A percentile compares a stretch with the other conserved stretches of the same genome.
phyloP scores from a whole-genome alignment of 2,329 filamentous ascomycete genomes.

The Alternaria sp. region DNA sequence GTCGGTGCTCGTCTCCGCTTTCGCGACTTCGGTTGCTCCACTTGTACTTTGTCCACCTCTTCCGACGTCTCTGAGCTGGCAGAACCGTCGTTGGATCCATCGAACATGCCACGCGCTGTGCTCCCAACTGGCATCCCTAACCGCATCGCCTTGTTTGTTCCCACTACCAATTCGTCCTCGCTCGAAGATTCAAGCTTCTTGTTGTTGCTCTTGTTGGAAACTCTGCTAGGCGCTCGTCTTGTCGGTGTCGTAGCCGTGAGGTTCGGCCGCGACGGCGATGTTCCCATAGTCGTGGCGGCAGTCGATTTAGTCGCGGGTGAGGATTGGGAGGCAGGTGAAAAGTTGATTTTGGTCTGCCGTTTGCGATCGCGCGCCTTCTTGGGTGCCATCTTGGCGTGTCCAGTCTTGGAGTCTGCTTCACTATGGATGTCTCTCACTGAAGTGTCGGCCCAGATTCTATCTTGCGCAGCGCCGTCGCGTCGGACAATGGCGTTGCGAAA shows the following conservation, averaged over 20 bases:
- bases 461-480: constrained; percentile 8
- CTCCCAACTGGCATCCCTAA: constrained; percentile 25
- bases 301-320: constrained; percentile 39
- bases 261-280: constrained; percentile 12
- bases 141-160: constrained; percentile 22
- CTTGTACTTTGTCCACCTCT: background rate
- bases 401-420: background rate
- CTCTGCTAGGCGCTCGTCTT: constrained; percentile 23
- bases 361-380: constrained; percentile 33
- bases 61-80: constrained; percentile 17
- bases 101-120: constrained; percentile 32
- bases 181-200: constrained; percentile 25
- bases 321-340: constrained; percentile 51
- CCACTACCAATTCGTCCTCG: constrained; percentile 30
- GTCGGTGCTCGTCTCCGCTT: constrained; percentile 24
- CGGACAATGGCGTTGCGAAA: constrained; percentile 2
- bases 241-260: constrained; percentile 16
- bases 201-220: constrained; percentile 15
- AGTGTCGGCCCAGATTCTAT: background rate
- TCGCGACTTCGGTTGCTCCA: constrained; percentile 9
- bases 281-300: constrained; percentile 4
- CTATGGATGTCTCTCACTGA: background rate
- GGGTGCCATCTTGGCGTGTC: constrained; percentile 26
- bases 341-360: constrained; percentile 53
- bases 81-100: constrained; percentile 24